Conservation (phyloP, 2,329 filamentous ascomycete species). For the Chaetomium sp. region DNA sequence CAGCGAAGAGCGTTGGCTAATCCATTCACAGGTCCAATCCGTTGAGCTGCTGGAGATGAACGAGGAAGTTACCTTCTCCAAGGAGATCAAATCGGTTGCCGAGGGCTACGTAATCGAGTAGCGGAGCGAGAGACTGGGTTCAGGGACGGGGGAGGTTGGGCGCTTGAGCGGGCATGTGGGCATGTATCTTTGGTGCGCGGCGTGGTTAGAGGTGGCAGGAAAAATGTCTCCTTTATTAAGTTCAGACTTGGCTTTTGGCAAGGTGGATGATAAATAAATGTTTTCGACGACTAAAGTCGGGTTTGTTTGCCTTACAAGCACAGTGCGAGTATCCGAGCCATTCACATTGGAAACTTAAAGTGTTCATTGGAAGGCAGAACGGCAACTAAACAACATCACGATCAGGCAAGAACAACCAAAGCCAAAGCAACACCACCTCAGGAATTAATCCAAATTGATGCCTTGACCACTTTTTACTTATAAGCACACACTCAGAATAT, state of each 20-base stretch:
- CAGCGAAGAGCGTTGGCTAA: constrained; percentile 35
- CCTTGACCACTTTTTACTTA: background rate
- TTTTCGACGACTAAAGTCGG: background rate
- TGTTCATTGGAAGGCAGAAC: background rate
- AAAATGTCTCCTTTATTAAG: constrained; percentile 12
- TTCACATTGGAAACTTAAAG: background rate
- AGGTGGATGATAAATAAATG: background rate
- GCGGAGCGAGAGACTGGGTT: constrained; percentile 30
- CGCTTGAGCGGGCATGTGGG: constrained; percentile 23
- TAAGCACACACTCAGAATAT: background rate
- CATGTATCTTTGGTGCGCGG: constrained; percentile 22
- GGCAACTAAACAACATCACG: background rate
- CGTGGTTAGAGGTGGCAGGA: constrained; percentile 23
- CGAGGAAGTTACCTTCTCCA: constrained; percentile 79
- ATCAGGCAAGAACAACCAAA: constrained; percentile 14
- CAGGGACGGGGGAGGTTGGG: background rate
- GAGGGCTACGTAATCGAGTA: constrained; percentile 79
- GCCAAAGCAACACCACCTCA: background rate
- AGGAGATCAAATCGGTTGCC: constrained; percentile 75
- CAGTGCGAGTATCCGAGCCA: constrained; percentile 13
- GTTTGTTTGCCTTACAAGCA: background rate
- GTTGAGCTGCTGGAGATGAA: constrained; percentile 73
- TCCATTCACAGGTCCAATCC: constrained; percentile 56
- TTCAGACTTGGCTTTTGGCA: background rate
- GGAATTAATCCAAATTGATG: background rate